A percentile compares a stretch with the other conserved stretches of the same genome.
Evolutionary conservation across 331 rosid genomes (phyloP).

Genomic region (Malus hybrid): DNA sequence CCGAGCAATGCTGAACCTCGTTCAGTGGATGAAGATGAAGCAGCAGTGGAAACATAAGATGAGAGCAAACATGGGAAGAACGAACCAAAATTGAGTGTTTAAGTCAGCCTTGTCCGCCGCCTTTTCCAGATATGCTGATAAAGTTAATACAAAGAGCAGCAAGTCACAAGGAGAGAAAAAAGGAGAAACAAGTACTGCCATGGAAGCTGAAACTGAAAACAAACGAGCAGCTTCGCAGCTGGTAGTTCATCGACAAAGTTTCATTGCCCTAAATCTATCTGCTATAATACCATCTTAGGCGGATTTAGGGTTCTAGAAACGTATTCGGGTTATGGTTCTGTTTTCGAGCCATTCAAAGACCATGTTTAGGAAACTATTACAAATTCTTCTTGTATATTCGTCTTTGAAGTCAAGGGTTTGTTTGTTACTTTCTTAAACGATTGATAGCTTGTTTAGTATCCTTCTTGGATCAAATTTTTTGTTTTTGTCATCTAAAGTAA

Average conservation of each 20-base stretch:
- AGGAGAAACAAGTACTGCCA: slow-evolving; percentile 29
- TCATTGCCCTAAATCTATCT: not conserved
- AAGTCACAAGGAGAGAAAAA: slow-evolving; percentile 34
- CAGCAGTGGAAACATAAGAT: slow-evolving; percentile 26
- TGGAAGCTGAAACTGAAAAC: slow-evolving; percentile 31
- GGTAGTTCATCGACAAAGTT: not conserved
- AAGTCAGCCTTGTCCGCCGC: slow-evolving; percentile 88
- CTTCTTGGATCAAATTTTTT: not conserved
- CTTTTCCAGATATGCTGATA: slow-evolving; percentile 59
- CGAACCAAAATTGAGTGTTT: slow-evolving; percentile 50
- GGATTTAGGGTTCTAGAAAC: not conserved
- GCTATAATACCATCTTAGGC: not conserved
- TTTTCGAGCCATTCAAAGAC: not conserved
- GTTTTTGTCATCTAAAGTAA: not conserved
- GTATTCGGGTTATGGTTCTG: not conserved
- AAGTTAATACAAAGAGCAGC: slow-evolving; percentile 35
- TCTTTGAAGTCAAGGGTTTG: not conserved
- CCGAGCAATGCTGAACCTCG: slow-evolving; percentile 38
- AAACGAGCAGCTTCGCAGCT: not conserved
- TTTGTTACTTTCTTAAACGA: not conserved
- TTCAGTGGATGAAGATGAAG: slow-evolving; percentile 34
- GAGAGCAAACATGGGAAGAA: slow-evolving; percentile 36
- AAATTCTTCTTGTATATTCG: not conserved
- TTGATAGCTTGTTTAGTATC: not conserved
- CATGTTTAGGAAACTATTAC: not conserved